Evolutionary conservation across 2,329 filamentous ascomycete species (phyloP).

Genomic region (Botrytis galanthina): DNA sequence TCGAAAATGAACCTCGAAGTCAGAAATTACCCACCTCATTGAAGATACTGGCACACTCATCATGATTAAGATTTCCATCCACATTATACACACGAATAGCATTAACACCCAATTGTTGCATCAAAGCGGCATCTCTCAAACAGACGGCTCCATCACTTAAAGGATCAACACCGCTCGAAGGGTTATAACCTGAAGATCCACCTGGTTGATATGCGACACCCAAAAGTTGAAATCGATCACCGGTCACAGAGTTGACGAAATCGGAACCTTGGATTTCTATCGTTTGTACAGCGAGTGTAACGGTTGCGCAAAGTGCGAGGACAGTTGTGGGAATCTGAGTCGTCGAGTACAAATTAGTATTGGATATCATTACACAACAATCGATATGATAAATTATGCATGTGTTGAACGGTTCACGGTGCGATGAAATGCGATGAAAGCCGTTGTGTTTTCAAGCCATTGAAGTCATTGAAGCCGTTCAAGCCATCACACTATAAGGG

Average conservation of each 20-base stretch:
- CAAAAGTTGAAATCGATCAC: slow-evolving; percentile 62
- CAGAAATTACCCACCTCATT: slow-evolving; percentile 47
- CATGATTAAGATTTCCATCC: slow-evolving; percentile 63
- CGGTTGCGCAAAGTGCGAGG: slow-evolving; percentile 36
- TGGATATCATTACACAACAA: slow-evolving; percentile 5
- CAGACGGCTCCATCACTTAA: slow-evolving; percentile 58
- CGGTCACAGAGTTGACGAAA: slow-evolving; percentile 58
- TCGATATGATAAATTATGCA: not conserved
- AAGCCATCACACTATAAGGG: not conserved
- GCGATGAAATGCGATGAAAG: not conserved
- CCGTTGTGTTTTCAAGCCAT: not conserved
- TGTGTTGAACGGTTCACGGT: not conserved
- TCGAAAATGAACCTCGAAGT: too few species aligned
- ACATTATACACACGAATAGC: slow-evolving; percentile 69
- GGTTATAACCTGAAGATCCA: slow-evolving; percentile 61
- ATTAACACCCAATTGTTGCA: slow-evolving; percentile 63
- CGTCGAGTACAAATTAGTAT: not conserved
- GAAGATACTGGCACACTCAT: slow-evolving; percentile 65
- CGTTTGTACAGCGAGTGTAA: slow-evolving; percentile 55
- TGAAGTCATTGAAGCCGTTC: not conserved
- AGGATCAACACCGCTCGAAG: slow-evolving; percentile 53
- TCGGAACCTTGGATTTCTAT: slow-evolving; percentile 56
- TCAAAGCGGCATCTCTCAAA: slow-evolving; percentile 62
- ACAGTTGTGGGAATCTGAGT: slow-evolving; percentile 26
- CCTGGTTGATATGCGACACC: slow-evolving; percentile 70